phyloP scores from a whole-genome alignment of 2,329 filamentous ascomycete species.

The Coniochaeta pulveracea region DNA sequence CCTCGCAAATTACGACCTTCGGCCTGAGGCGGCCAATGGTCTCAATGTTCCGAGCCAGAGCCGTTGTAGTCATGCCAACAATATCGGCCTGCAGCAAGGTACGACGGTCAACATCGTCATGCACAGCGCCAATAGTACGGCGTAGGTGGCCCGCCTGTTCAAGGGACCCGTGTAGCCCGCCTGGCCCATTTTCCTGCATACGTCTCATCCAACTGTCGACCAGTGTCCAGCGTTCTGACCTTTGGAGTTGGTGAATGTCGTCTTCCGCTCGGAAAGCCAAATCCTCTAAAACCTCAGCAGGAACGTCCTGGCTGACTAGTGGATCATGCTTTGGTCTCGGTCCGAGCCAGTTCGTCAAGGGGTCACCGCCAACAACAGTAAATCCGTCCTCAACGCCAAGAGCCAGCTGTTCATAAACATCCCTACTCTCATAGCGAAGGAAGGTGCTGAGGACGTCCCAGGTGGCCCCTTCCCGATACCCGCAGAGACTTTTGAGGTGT shows the following conservation, averaged over 20 bases:
- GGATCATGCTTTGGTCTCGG: no score
- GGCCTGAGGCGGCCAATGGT: constrained; percentile 34
- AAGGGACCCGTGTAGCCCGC: constrained; percentile 4
- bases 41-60: constrained; percentile 38
- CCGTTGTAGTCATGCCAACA: constrained; percentile 49
- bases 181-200: not conserved
- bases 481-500: not conserved
- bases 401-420: no score
- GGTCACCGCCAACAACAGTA: no score
- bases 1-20: constrained; percentile 55
- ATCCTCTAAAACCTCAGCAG: no score
- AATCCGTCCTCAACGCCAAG: no score
- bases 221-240: constrained; percentile 4
- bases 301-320: no score
- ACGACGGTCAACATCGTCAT: constrained; percentile 22
- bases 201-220: constrained; percentile 8
- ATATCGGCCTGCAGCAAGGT: constrained; percentile 29
- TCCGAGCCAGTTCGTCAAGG: no score
- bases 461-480: no score
- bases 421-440: no score
- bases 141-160: not conserved
- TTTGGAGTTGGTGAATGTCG: constrained; percentile 4
- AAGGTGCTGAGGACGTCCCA: no score
- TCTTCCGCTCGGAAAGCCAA: no score
- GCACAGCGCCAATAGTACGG: constrained; percentile 11